A percentile compares a stretch with the other conserved stretches of the same genome.
Evolutionary conservation across 106 monocot species (phyloP).

Genomic region (Dendrobium huoshanense): DNA sequence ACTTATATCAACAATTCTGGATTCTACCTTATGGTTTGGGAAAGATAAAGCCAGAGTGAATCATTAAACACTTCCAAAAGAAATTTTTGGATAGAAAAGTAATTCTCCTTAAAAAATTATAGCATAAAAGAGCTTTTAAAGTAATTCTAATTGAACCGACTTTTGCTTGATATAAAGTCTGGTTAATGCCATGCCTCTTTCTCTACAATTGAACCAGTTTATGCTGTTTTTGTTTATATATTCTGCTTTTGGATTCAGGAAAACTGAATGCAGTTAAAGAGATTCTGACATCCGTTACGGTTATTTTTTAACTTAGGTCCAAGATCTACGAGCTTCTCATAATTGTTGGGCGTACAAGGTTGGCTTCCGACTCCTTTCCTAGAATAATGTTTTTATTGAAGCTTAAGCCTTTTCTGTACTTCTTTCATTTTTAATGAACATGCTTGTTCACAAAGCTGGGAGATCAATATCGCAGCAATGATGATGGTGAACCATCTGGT

Average conservation of each 20-base stretch:
- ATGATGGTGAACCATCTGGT: conserved; percentile 96
- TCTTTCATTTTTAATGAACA: not conserved
- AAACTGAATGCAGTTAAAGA: not conserved
- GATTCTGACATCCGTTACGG: not conserved
- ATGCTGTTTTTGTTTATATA: not conserved
- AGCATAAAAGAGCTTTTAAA: too few species aligned
- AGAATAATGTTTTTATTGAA: not conserved
- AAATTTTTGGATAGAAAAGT: too few species aligned
- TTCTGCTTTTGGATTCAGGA: not conserved
- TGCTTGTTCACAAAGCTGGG: conserved; percentile 48
- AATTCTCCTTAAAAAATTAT: too few species aligned
- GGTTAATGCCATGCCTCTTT: not conserved
- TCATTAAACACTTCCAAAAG: too few species aligned
- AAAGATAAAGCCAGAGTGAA: too few species aligned
- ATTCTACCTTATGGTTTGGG: too few species aligned
- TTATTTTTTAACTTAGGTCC: conserved; percentile 33
- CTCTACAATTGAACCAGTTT: not conserved
- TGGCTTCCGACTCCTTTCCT: not conserved
- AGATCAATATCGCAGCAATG: conserved; percentile 79
- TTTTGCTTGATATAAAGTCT: too few species aligned
- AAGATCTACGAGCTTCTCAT: conserved; percentile 76
- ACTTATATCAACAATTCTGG: too few species aligned
- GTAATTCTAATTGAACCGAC: too few species aligned
- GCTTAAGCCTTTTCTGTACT: conserved; percentile 7
- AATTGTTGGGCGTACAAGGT: conserved; percentile 99